Conservation (phyloP, 2,329 filamentous ascomycete species). For the Bipolaris oryzae region DNA sequence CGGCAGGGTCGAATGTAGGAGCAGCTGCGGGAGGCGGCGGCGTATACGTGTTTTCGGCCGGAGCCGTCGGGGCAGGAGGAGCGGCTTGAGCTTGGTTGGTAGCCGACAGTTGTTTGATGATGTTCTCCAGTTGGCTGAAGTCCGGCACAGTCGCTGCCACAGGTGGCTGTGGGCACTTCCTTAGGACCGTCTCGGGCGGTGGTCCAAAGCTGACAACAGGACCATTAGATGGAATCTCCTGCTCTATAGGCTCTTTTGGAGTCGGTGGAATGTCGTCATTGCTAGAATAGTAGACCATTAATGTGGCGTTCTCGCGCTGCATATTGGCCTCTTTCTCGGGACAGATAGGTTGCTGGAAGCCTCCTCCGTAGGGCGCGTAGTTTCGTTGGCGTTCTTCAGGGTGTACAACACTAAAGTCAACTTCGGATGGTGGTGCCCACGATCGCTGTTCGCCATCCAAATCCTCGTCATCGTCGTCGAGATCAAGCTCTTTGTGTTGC, state of each 20-base stretch:
- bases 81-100: conserved; percentile 15
- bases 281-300: conserved; percentile 56
- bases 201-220: conserved; percentile 48
- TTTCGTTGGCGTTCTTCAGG: conserved; percentile 52
- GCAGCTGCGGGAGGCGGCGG: conserved; percentile 25
- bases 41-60: conserved; percentile 26
- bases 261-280: conserved; percentile 54
- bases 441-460: conserved; percentile 44
- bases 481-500: conserved; percentile 68
- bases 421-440: conserved; percentile 41
- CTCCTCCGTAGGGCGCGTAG: conserved; percentile 55
- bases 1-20: conserved; percentile 32
- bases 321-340: conserved; percentile 53
- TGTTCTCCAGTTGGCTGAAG: conserved; percentile 34
- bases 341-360: conserved; percentile 46
- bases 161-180: conserved; percentile 30
- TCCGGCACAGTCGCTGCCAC: conserved; percentile 24
- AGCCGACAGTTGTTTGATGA: conserved; percentile 37
- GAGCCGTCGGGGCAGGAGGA: conserved; percentile 15
- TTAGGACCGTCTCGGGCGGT: conserved; percentile 36
- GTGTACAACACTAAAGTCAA: conserved; percentile 54
- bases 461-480: conserved; percentile 66
- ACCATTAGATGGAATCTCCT: conserved; percentile 23
- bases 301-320: conserved; percentile 53
- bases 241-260: conserved; percentile 53